Percentiles rank a stretch among this genome's conserved stretches.
phyloP scores from a whole-genome alignment of 306 rosid species.

The Cucurbita argyrosperma region DNA sequence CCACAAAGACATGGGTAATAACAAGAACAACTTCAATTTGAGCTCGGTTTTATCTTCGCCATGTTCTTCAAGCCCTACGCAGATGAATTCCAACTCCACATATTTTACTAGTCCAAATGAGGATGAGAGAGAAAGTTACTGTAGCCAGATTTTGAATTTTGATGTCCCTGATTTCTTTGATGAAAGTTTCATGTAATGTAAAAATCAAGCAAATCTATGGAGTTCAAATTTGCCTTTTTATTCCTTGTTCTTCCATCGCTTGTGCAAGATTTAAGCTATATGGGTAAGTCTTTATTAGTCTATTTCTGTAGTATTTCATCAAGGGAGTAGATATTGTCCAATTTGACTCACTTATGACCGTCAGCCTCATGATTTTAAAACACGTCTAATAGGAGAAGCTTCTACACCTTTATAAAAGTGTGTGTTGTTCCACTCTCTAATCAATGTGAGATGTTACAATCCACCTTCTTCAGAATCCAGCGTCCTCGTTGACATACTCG shows the following conservation, averaged over 20 bases:
- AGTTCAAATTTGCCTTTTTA: background rate
- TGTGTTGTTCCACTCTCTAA: too few relatives aligned
- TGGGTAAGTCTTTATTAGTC: too few relatives aligned
- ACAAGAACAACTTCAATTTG: conserved; percentile 24
- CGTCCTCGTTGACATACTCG: too few relatives aligned
- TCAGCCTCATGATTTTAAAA: too few relatives aligned
- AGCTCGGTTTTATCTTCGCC: conserved; percentile 64
- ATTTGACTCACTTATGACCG: too few relatives aligned
- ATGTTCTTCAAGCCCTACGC: conserved; percentile 42
- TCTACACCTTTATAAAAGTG: too few relatives aligned
- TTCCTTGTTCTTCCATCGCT: background rate
- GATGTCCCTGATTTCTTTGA: conserved; percentile 42
- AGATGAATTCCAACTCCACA: conserved; percentile 58
- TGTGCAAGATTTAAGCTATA: background rate
- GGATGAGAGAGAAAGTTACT: conserved; percentile 77
- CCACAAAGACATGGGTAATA: conserved; percentile 15
- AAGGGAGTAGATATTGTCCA: too few relatives aligned
- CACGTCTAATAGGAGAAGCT: too few relatives aligned
- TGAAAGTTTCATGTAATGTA: conserved; percentile 35
- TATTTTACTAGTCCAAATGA: conserved; percentile 35
- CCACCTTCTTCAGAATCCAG: fast-evolving
- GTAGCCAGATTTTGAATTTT: conserved; percentile 44
- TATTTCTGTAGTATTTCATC: too few relatives aligned
- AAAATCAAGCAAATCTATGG: background rate
- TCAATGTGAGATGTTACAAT: too few relatives aligned